Evolutionary conservation across 805 yeast genomes (phyloP).

Genomic region (Candida tallmaniae): DNA sequence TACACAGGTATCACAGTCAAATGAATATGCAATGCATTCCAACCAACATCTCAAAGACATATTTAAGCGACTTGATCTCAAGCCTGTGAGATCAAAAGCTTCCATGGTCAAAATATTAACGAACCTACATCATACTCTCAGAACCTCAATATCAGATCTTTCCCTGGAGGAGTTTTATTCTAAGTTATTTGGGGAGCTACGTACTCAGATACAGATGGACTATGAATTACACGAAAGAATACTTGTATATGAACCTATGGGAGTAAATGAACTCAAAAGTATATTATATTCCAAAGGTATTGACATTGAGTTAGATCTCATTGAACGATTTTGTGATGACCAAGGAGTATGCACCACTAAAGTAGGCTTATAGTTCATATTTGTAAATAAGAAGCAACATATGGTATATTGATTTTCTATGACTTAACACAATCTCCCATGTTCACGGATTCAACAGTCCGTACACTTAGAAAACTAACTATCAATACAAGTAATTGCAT

Average conservation of each 20-base stretch:
- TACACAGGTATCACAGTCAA: background rate
- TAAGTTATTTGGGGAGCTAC: constrained; percentile 8
- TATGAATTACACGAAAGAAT: constrained; percentile 21
- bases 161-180: constrained; percentile 8
- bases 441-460: background rate
- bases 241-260: constrained; percentile 24
- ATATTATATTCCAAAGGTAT: constrained; percentile 15
- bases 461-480: constrained; percentile 38
- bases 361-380: background rate
- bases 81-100: constrained; percentile 26
- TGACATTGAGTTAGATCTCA: constrained; percentile 15
- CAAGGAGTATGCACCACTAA: constrained; percentile 16
- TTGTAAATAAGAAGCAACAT: background rate
- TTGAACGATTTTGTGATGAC: constrained; percentile 23
- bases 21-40: background rate
- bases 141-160: background rate
- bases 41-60: constrained; percentile 3
- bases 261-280: constrained; percentile 15
- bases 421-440: background rate
- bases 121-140: constrained; percentile 5
- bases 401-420: no score
- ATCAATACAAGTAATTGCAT: no score
- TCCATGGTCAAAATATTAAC: constrained; percentile 28
- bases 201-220: constrained; percentile 7
- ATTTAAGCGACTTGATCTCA: constrained; percentile 20